Conservation (phyloP, 441 rosid species). For the Viola pubescens region DNA sequence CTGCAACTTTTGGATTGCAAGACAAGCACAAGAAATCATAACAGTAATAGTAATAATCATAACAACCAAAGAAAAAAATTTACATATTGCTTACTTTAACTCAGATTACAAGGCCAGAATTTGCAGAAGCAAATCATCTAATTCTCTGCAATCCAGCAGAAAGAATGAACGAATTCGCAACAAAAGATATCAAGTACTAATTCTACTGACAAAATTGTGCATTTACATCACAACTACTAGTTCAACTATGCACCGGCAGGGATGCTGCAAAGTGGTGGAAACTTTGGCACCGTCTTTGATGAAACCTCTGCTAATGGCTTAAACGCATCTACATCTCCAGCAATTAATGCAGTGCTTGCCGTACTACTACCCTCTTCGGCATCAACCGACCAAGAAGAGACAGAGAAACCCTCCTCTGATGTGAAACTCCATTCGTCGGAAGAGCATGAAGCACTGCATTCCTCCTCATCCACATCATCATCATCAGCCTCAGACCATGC, state of each 20-base stretch:
- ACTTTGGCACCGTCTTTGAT: not conserved
- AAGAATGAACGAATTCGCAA: not conserved
- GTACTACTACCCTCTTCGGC: not conserved
- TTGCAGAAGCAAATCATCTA: not conserved
- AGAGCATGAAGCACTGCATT: not conserved
- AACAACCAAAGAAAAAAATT: too few relatives aligned
- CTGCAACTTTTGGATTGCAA: too few relatives aligned
- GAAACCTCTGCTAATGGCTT: not conserved
- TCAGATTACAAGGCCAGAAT: too few relatives aligned
- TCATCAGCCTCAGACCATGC: not conserved
- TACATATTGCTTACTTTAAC: too few relatives aligned
- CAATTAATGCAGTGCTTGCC: not conserved
- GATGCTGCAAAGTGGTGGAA: not conserved
- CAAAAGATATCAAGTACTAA: not conserved
- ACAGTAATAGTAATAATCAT: too few relatives aligned
- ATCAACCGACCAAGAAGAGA: conserved; percentile 7
- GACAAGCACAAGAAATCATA: too few relatives aligned
- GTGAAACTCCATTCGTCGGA: not conserved
- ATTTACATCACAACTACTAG: not conserved
- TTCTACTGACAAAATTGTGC: not conserved
- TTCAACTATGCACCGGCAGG: not conserved
- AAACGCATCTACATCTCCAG: not conserved
- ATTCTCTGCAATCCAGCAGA: not conserved
- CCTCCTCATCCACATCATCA: not conserved
- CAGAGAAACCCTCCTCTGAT: conserved; percentile 4